These are phyloP conservation scores for Solioccasus polychromus DNA, from an alignment of 768 basidiomycete genomes.

Conservation along the genomic window DNA sequence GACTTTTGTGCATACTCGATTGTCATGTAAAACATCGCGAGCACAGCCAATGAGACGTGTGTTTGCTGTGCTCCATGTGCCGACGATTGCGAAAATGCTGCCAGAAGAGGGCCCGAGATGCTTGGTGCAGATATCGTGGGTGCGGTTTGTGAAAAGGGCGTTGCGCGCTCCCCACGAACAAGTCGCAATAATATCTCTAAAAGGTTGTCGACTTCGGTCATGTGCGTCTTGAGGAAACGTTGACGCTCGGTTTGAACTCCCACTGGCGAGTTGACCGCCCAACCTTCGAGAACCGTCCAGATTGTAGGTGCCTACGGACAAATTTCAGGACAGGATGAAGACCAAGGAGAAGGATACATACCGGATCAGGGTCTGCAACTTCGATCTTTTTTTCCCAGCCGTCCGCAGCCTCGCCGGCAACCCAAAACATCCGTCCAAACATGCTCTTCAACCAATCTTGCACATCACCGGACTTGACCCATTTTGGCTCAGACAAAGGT, in stretches of 20 bases:
- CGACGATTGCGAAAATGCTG: conserved; percentile 70
- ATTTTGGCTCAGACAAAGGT: conserved; percentile 93
- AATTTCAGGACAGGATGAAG: not conserved
- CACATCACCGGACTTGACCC: conserved; percentile 93
- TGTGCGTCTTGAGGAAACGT: conserved; percentile 85
- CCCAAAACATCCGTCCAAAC: conserved; percentile 87
- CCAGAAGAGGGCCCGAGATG: conserved; percentile 66
- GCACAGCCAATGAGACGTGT: conserved; percentile 88
- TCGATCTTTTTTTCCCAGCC: conserved; percentile 95
- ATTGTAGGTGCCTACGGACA: conserved; percentile 81
- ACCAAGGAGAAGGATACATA: conserved; percentile 40
- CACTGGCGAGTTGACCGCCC: conserved; percentile 82
- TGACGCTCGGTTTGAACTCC: conserved; percentile 76
- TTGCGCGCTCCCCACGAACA: conserved; percentile 84
- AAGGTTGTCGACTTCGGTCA: conserved; percentile 83
- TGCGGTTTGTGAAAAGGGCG: conserved; percentile 60
- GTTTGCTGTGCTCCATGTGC: conserved; percentile 89
- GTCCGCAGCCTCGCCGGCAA: conserved; percentile 76
- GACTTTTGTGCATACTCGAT: conserved; percentile 79
- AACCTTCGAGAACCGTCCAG: conserved; percentile 84
- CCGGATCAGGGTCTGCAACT: conserved; percentile 92
- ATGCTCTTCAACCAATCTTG: conserved; percentile 91
- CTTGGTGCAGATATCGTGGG: conserved; percentile 60
- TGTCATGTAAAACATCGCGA: conserved; percentile 85
- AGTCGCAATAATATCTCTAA: conserved; percentile 91